phyloP scores from a whole-genome alignment of 768 basidiomycete species.

The Tricholoma flavovirens region DNA sequence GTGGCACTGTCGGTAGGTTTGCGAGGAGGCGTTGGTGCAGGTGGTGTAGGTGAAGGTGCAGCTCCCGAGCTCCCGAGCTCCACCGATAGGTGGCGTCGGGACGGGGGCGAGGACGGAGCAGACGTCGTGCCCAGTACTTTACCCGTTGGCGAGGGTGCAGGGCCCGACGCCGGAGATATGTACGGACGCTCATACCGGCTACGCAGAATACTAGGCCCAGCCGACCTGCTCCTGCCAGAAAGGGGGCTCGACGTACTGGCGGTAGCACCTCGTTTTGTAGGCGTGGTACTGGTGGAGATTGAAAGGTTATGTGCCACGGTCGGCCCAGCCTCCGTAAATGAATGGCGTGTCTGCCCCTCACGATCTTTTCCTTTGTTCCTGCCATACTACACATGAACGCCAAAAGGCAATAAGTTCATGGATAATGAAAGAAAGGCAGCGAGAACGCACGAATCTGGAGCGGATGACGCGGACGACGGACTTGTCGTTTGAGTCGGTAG shows the following conservation, averaged over 20 bases:
- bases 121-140: conserved; percentile 10
- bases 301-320: conserved; percentile 35
- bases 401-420: conserved; percentile 13
- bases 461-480: conserved; percentile 54
- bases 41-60: conserved; percentile 15
- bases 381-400: conserved; percentile 37
- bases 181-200: conserved; percentile 15
- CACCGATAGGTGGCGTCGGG: conserved; percentile 14
- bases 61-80: conserved; percentile 19
- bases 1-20: conserved; percentile 47
- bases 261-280: background rate
- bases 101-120: conserved; percentile 15
- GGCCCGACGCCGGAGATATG: conserved; percentile 18
- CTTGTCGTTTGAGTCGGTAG: conserved; percentile 26
- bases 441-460: conserved; percentile 50
- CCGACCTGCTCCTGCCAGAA: conserved; percentile 15
- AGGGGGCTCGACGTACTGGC: conserved; percentile 20
- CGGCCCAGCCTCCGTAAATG: conserved; percentile 25
- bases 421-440: conserved; percentile 13
- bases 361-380: conserved; percentile 55
- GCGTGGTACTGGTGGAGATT: conserved; percentile 20
- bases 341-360: conserved; percentile 28
- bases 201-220: conserved; percentile 24
- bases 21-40: conserved; percentile 18
- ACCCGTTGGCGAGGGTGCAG: conserved; percentile 7